A percentile compares a stretch with the other conserved stretches of the same genome.
phyloP scores from a whole-genome alignment of 208 protist genomes.

The Acanthamoeba lugdunensis region DNA sequence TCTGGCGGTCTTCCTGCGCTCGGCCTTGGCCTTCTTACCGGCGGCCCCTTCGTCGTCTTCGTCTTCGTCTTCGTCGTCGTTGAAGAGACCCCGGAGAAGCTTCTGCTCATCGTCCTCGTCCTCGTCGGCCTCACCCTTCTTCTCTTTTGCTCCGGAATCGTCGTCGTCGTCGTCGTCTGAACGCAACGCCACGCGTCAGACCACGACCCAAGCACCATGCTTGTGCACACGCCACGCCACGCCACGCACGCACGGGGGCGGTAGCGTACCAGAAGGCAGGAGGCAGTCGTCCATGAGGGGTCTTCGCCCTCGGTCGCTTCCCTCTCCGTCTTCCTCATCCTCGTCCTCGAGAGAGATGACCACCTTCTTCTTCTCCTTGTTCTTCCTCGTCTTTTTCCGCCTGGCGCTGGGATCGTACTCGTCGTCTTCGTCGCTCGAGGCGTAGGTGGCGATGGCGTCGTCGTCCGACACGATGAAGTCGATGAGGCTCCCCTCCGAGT shows the following conservation, averaged over 20 bases:
- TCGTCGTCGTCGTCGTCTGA: not conserved
- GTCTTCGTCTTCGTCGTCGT: not conserved
- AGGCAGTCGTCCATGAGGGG: slow-evolving; percentile 4
- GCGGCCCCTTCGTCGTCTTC: not conserved
- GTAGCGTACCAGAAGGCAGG: not conserved
- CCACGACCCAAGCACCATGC: no score
- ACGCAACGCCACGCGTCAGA: not conserved
- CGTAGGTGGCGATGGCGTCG: slow-evolving; percentile 17
- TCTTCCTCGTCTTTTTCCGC: no score
- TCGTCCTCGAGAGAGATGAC: not conserved
- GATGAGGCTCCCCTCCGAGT: not conserved
- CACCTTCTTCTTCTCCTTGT: not conserved
- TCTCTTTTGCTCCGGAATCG: not conserved
- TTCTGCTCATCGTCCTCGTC: not conserved
- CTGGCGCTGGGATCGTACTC: not conserved
- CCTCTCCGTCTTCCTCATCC: not conserved
- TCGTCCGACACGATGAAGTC: slow-evolving; percentile 27
- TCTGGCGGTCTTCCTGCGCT: not conserved
- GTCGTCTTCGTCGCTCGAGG: not conserved
- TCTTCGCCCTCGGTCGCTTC: not conserved
- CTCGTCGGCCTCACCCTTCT: not conserved
- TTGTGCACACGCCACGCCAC: no score
- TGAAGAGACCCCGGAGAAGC: not conserved
- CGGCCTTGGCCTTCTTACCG: not conserved
- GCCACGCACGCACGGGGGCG: no score